Conservation (phyloP, 441 rosid genomes). For the Kokia cookei region DNA sequence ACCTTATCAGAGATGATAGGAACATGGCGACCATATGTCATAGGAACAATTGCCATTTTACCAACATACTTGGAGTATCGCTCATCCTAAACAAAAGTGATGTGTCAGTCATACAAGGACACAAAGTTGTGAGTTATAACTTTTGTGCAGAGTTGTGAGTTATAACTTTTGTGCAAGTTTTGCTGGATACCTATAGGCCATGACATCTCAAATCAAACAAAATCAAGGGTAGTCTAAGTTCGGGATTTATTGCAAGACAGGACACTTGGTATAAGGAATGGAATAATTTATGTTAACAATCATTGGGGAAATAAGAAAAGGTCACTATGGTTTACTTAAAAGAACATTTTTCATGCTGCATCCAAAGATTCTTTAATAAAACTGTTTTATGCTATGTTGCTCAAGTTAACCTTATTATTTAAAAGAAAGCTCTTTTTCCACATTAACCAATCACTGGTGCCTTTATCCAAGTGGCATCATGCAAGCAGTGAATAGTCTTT, state of each 20-base stretch:
- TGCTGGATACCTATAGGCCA: neutral
- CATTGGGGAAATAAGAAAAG: neutral
- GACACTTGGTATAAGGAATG: neutral
- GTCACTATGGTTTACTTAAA: neutral
- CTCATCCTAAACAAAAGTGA: conserved; percentile 60
- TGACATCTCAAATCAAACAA: neutral
- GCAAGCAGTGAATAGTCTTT: neutral
- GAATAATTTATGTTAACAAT: neutral
- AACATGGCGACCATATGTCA: conserved; percentile 98
- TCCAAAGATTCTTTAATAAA: neutral
- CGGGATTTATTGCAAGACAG: neutral
- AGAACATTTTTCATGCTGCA: neutral
- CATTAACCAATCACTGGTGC: neutral
- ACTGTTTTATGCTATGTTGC: neutral
- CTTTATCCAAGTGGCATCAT: neutral
- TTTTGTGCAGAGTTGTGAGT: neutral
- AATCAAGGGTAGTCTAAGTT: neutral
- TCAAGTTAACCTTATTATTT: neutral
- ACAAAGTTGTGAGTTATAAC: neutral
- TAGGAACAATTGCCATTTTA: conserved; percentile 85
- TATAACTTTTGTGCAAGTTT: neutral
- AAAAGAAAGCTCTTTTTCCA: neutral
- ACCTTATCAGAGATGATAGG: conserved; percentile 91
- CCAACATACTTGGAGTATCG: conserved; percentile 86
- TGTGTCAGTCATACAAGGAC: neutral